Evolutionary conservation across 345 rosid species (phyloP).

Genomic region (Acer yangbiense): DNA sequence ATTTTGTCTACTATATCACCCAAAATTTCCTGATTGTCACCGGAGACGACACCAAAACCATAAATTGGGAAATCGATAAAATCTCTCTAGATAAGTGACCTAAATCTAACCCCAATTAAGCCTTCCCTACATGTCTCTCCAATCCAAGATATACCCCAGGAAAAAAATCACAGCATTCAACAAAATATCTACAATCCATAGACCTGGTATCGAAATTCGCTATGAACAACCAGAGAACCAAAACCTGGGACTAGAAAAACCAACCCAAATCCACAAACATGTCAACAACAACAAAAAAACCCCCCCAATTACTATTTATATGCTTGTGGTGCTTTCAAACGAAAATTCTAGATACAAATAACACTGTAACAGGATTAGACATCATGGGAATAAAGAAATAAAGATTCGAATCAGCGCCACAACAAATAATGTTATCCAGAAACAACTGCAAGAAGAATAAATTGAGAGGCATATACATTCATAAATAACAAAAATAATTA

Average conservation of each 20-base stretch:
- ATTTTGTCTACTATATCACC: background rate
- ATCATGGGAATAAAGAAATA: slow-evolving; percentile 15
- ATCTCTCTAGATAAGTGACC: slow-evolving; percentile 22
- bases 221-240: slow-evolving; percentile 6
- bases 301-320: background rate
- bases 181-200: slow-evolving; percentile 19
- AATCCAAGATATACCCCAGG: background rate
- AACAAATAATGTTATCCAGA: slow-evolving; percentile 27
- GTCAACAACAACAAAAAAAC: background rate
- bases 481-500: background rate
- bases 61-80: background rate
- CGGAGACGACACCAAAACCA: background rate
- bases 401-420: slow-evolving; percentile 27
- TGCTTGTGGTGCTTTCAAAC: background rate
- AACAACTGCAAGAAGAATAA: slow-evolving; percentile 1
- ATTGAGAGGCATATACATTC: background rate
- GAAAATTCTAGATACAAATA: slow-evolving; percentile 1
- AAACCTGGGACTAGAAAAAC: slow-evolving; percentile 4
- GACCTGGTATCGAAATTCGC: background rate
- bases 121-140: slow-evolving; percentile 23
- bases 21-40: background rate
- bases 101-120: background rate
- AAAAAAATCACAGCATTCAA: slow-evolving; percentile 1
- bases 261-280: background rate
- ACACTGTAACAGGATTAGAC: slow-evolving; percentile 13